Percentiles rank a stretch among this genome's conserved stretches.
Evolutionary conservation across 1,284 basidiomycete genomes (phyloP).

Genomic region (Cutaneotrichosporon cavernicola): DNA sequence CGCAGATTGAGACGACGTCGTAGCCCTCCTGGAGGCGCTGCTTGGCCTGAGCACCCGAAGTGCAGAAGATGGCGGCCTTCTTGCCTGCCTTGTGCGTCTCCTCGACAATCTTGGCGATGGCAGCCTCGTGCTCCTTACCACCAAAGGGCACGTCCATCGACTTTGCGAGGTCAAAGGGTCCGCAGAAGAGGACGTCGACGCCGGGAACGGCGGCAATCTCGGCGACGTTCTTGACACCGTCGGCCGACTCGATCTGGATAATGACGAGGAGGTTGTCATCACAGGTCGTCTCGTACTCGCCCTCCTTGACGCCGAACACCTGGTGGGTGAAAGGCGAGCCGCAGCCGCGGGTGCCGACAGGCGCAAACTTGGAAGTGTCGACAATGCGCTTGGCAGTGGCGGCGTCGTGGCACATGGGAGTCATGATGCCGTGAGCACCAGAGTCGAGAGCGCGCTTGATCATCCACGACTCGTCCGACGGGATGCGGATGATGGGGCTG

Average conservation of each 20-base stretch:
- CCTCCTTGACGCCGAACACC: slow-evolving; percentile 37
- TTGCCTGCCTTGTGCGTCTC: slow-evolving; percentile 41
- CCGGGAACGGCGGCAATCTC: slow-evolving; percentile 45
- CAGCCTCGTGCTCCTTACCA: slow-evolving; percentile 28
- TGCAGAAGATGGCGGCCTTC: slow-evolving; percentile 40
- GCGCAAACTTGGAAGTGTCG: slow-evolving; percentile 32
- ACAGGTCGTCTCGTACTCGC: slow-evolving; percentile 37
- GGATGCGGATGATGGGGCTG: slow-evolving; percentile 44
- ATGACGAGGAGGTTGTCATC: slow-evolving; percentile 41
- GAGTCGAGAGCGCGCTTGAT: slow-evolving; percentile 50
- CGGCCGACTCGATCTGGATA: slow-evolving; percentile 45
- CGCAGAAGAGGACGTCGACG: slow-evolving; percentile 26
- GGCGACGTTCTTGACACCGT: slow-evolving; percentile 43
- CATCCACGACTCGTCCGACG: slow-evolving; percentile 37
- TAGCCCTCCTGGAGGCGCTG: slow-evolving; percentile 34
- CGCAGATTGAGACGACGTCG: slow-evolving; percentile 40
- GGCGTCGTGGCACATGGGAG: slow-evolving; percentile 42
- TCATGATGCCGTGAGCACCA: slow-evolving; percentile 44
- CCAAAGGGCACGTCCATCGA: slow-evolving; percentile 38
- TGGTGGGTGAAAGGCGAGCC: slow-evolving; percentile 43
- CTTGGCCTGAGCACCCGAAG: slow-evolving; percentile 30
- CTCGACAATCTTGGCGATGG: slow-evolving; percentile 37
- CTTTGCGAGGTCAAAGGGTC: slow-evolving; percentile 44
- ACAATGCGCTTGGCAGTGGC: slow-evolving; percentile 31
- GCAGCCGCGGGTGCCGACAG: slow-evolving; percentile 40